Conservation (phyloP, 805 yeast genomes). For the Nematodospora valgi region DNA sequence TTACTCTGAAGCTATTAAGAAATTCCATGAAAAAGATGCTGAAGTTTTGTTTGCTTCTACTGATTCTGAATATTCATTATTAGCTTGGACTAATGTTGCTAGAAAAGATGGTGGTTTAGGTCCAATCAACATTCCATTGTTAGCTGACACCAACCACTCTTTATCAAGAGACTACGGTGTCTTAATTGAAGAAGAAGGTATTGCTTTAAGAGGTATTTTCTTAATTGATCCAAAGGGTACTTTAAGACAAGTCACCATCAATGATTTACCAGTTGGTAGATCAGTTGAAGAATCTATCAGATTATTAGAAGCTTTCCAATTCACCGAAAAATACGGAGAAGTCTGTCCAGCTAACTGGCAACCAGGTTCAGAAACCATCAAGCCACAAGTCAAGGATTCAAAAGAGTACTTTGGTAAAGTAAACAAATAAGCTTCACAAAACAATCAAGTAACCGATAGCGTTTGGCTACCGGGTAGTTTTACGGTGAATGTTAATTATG, state of each 20-base stretch:
- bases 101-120: conserved; percentile 99
- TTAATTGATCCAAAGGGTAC: conserved; percentile 94
- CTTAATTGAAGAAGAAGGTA: conserved; percentile 91
- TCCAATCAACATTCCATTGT: conserved; percentile 86
- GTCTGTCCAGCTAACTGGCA: conserved; percentile 99
- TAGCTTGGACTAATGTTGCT: conserved; percentile 97
- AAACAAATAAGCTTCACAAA: conserved; percentile 43
- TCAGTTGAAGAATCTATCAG: conserved; percentile 97
- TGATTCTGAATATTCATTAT: conserved; percentile 95
- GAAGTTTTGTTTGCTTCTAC: conserved; percentile 95
- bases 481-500: too few species aligned
- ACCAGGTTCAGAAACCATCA: conserved; percentile 76
- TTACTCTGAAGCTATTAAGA: conserved; percentile 91
- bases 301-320: conserved; percentile 98
- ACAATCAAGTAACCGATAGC: not conserved
- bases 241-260: conserved; percentile 95
- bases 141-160: conserved; percentile 96
- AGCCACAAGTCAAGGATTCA: conserved; percentile 81
- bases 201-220: conserved; percentile 97
- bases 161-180: conserved; percentile 97
- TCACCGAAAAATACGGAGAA: conserved; percentile 98
- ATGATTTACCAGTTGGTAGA: conserved; percentile 99
- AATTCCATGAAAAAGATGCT: conserved; percentile 82
- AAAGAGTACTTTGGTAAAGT: conserved; percentile 91
- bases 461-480: not conserved